phyloP scores from a whole-genome alignment of 805 yeast genomes.

The Myxozyma melibiosi region DNA sequence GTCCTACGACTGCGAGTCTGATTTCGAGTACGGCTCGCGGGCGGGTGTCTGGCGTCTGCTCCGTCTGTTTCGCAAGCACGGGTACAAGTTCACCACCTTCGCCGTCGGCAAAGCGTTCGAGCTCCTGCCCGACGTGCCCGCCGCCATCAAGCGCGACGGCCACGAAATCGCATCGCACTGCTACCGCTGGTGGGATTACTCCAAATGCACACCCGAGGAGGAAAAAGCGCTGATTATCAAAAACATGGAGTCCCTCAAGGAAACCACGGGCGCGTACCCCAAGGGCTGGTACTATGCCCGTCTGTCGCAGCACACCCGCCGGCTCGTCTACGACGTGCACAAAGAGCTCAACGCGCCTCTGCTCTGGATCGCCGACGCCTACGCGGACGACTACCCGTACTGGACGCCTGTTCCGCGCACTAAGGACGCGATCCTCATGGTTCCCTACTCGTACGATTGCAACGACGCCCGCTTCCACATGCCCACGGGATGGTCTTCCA shows the following conservation, averaged over 20 bases:
- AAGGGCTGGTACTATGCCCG: constrained; percentile 47
- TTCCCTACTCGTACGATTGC: constrained; percentile 42
- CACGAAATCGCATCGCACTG: constrained; percentile 48
- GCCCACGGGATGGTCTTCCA: constrained; percentile 39
- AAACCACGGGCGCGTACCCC: constrained; percentile 43
- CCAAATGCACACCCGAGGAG: constrained; percentile 39
- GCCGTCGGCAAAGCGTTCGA: constrained; percentile 48
- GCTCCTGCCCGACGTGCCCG: constrained; percentile 43
- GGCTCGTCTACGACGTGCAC: constrained; percentile 44
- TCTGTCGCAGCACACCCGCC: constrained; percentile 41
- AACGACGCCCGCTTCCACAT: constrained; percentile 41
- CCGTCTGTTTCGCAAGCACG: constrained; percentile 42
- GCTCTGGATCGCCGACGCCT: constrained; percentile 44
- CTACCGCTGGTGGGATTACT: constrained; percentile 45
- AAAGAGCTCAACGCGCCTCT: constrained; percentile 42
- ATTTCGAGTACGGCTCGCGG: constrained; percentile 44
- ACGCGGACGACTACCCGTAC: constrained; percentile 46
- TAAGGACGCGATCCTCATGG: constrained; percentile 37
- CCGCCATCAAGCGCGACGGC: constrained; percentile 45
- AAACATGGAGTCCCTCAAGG: constrained; percentile 41
- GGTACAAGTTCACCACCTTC: constrained; percentile 43
- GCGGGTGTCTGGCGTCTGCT: constrained; percentile 44
- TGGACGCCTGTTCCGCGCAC: constrained; percentile 44
- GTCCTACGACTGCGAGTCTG: constrained; percentile 41
- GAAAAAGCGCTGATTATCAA: constrained; percentile 43